Evolutionary conservation across 2,329 filamentous ascomycete species (phyloP), one percentile per base, ranked within the genome.

Genomic region (Graphilbum fragrans): DNA sequence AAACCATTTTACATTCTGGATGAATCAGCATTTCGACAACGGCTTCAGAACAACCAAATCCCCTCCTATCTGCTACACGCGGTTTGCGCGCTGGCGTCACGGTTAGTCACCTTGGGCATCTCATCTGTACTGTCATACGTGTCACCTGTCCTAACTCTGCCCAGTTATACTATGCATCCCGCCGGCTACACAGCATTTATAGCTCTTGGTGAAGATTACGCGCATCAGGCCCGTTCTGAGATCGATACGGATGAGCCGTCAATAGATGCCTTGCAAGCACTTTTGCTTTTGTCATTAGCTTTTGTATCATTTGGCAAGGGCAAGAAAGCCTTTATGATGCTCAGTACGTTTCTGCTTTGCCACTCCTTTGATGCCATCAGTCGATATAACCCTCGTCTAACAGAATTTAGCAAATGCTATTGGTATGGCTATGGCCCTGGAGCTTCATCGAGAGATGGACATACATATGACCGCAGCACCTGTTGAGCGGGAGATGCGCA

Each of bases 321-420:
- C 16, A 90, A 85, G 61, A 92, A 84, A 59, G 80, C 84, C 1
- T 92, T 87, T 50, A 93, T 93, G 86, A 69, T 87, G 32, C 68
- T 93, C 51, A 76, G 85, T 85, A 77, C 18, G 65, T 52, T 12
- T 23, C 6, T 22, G 2, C n/a, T 16, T 9, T 39, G 5, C 34
- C 18, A 41, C 22, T 17, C n/a, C 1, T 37, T 35, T 16, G n/a
- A n/a, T n/a, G n/a, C n/a, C 19, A 5, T 7, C 16, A 27, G 10
- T 29, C 25, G 25, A 29, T 27, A 14, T 14, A 11, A 5, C 3
- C 11, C 14, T 4, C 18, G 37, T 38, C 65, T 70, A 50, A 72
- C 49, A 25, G 2, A 2, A 34, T 41, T 5, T 23, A 87, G 82
- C 79, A 48, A 82, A 71, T 47, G 83, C 81, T 10, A 77, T 86